These are phyloP conservation scores for Leucoagaricus sp. DNA, from an alignment of 1,284 basidiomycete species.

Conservation along the genomic window DNA sequence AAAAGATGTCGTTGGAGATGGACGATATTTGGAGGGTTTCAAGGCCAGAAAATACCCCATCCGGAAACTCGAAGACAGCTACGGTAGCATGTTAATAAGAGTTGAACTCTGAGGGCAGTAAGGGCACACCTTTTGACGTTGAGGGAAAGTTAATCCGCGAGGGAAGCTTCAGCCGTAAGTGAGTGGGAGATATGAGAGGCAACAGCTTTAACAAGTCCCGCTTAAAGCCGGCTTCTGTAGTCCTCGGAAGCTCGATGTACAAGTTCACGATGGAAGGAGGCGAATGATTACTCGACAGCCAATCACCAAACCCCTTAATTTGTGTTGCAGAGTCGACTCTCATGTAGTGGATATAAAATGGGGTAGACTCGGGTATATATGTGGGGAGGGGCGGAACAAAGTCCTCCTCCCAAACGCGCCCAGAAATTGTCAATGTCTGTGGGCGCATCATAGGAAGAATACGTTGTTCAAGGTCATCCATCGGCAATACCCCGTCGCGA, in stretches of 20 bases:
- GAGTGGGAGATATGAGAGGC: slow-evolving; percentile 5
- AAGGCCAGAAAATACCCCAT: not conserved
- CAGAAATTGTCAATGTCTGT: slow-evolving; percentile 1
- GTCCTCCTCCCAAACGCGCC: not conserved
- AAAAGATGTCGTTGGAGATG: slow-evolving; percentile 2
- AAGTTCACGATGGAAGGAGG: slow-evolving; percentile 4
- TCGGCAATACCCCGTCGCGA: not conserved
- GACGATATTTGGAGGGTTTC: slow-evolving; percentile 7
- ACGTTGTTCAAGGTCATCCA: not conserved
- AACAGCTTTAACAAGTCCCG: not conserved
- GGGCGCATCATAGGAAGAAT: not conserved
- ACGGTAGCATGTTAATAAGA: not conserved
- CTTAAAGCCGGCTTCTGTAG: not conserved
- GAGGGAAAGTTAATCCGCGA: not conserved
- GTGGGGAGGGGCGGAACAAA: not conserved
- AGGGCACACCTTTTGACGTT: not conserved
- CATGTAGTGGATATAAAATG: slow-evolving; percentile 6
- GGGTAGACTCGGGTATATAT: not conserved
- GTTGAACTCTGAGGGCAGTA: not conserved
- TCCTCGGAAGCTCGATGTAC: not conserved
- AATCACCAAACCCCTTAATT: not conserved
- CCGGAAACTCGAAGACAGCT: not conserved
- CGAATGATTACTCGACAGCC: not conserved
- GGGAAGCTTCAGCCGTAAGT: slow-evolving; percentile 7
- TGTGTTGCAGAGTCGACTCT: not conserved